These are phyloP conservation scores for Candida quercuum DNA, from an alignment of 805 yeast species.

Conservation along the genomic window DNA sequence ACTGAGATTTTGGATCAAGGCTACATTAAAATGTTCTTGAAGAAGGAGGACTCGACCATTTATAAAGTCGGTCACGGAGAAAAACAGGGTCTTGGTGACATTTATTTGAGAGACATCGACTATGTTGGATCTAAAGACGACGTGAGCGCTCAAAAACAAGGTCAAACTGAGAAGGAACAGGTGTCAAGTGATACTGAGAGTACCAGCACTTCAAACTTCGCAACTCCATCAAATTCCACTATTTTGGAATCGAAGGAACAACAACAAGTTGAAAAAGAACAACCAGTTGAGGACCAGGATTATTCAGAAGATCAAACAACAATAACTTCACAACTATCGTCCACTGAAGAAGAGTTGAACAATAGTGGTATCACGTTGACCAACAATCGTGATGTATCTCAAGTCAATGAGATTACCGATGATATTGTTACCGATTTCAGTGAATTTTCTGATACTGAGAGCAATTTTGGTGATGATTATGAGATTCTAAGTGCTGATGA, in stretches of 20 bases:
- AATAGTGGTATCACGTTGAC: neutral
- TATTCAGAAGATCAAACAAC: neutral
- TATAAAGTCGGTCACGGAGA: neutral
- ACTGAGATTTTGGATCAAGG: neutral
- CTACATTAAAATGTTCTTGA: neutral
- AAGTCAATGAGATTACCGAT: neutral
- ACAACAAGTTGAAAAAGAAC: neutral
- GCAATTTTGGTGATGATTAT: conserved; percentile 3
- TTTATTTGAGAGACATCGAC: neutral
- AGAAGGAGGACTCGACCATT: neutral
- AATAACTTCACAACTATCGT: neutral
- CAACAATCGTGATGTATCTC: neutral
- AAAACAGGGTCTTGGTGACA: neutral
- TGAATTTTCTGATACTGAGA: neutral
- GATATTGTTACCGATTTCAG: neutral
- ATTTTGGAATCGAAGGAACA: neutral
- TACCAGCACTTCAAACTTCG: neutral
- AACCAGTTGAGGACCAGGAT: neutral
- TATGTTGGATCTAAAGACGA: neutral
- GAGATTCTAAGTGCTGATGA: conserved; percentile 6
- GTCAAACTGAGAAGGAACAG: neutral
- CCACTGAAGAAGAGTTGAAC: neutral
- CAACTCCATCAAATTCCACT: neutral
- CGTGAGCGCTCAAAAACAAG: no score
- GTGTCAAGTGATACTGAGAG: neutral